Evolutionary conservation across 2,329 filamentous ascomycete species (phyloP), one percentile per base, ranked within the genome.

Genomic region (Knoxdaviesia proteae): DNA sequence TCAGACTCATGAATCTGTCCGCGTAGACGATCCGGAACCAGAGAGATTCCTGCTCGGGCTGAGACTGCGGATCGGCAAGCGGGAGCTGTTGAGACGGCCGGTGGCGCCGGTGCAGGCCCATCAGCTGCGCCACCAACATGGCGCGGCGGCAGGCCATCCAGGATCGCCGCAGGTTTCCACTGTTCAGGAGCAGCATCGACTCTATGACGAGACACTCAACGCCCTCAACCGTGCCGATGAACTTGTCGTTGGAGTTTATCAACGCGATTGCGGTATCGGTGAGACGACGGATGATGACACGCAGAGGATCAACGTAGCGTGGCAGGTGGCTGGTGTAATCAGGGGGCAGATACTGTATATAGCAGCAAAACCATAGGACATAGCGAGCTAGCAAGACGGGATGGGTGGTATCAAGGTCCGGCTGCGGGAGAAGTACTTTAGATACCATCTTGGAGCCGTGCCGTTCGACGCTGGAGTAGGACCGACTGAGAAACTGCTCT

Each of bases 201-300:
- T 69, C 61, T 0, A 71, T 54, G 47, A 69, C 56, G n/a, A 72
- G 47, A 42, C 63, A 68, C 45, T 70, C 64, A 5, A 71, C 50
- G 0, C 65, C 64, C 42, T 70, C 65, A 1, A 68, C 36, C 0
- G 60, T 63, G 30, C 52, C 54, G 0, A 64, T 49, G 0, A 73
- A 50, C 3, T 63, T 60, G 41, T 70, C 63, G 31, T 69, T 61
- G 9, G 56, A 57, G 0, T 63, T 65, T 1, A 74, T 60, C 6
- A 58, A 47, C 5, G 49, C 52, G 8, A 50, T 54, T 1, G 54
- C 55, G 0, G 51, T 51, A 9, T 57, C 52, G 3, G 59, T 51
- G 50, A 49, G 2, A 51, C 47, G 30, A 56, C 46, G 20, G 53
- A 53, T 34, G n/a, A n/a, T n/a, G n/a, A n/a, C n/a, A n/a, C n/a